Conservation (phyloP, 2,329 filamentous ascomycete genomes). For the Cryphonectria naterciae region DNA sequence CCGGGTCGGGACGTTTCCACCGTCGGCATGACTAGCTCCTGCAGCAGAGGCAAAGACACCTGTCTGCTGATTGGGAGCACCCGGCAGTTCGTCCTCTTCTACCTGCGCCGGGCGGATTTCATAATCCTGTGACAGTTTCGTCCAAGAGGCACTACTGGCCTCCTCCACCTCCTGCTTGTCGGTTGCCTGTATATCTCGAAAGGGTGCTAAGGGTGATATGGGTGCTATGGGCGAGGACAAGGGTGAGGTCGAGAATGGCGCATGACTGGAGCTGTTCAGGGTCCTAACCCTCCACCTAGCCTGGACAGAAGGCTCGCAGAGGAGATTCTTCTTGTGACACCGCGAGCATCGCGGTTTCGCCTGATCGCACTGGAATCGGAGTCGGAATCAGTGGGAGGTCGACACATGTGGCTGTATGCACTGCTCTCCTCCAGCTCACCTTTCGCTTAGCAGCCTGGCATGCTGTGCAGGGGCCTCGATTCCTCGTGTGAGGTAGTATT, state of each 20-base stretch:
- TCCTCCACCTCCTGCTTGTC: neutral
- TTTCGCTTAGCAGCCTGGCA: too few relatives aligned
- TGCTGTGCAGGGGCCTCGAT: too few relatives aligned
- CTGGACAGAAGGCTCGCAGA: neutral
- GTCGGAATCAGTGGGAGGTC: too few relatives aligned
- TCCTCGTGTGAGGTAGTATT: too few relatives aligned
- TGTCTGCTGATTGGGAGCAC: neutral
- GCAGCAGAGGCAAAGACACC: neutral
- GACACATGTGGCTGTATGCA: too few relatives aligned
- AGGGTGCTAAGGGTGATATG: too few relatives aligned
- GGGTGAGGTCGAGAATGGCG: too few relatives aligned
- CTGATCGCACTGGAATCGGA: neutral
- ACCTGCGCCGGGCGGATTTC: neutral
- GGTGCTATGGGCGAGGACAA: too few relatives aligned
- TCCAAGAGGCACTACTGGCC: neutral
- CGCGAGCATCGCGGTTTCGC: neutral
- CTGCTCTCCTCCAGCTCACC: too few relatives aligned
- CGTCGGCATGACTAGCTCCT: neutral
- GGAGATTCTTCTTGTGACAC: neutral
- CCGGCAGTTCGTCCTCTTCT: neutral
- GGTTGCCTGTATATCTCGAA: too few relatives aligned
- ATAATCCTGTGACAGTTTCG: neutral
- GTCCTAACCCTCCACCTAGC: neutral
- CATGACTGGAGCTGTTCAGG: neutral
- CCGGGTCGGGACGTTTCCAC: neutral